Conservation (phyloP, 2,329 filamentous ascomycete species). For the Mycosphaerella arachidis region DNA sequence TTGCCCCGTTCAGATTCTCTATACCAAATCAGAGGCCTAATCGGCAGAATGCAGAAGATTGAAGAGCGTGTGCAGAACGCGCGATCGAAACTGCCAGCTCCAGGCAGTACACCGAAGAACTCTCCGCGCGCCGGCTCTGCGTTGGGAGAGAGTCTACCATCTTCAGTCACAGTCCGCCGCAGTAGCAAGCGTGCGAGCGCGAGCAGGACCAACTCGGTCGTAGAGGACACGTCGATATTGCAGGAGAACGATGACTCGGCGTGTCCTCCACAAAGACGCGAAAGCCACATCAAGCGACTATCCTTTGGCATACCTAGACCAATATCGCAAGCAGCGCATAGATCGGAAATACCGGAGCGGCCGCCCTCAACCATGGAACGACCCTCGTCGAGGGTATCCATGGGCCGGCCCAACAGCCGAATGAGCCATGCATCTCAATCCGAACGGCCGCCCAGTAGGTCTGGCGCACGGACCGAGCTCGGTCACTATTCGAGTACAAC, state of each 20-base stretch:
- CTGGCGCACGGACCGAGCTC: conserved; percentile 42
- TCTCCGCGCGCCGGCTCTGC: conserved; percentile 58
- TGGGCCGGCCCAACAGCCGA: conserved; percentile 69
- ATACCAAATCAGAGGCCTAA: conserved; percentile 86
- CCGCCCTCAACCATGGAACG: conserved; percentile 25
- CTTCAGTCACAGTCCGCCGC: conserved; percentile 59
- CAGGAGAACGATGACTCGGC: conserved; percentile 12
- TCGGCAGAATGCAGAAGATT: conserved; percentile 94
- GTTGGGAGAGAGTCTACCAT: conserved; percentile 44
- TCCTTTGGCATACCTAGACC: conserved; percentile 46
- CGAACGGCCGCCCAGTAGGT: conserved; percentile 33
- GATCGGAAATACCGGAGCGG: conserved; percentile 27
- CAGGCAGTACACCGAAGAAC: conserved; percentile 70
- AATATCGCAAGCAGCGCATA: conserved; percentile 23
- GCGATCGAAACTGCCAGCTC: conserved; percentile 84
- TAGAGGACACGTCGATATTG: conserved; percentile 15
- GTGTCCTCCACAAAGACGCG: conserved; percentile 17
- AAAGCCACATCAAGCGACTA: conserved; percentile 41
- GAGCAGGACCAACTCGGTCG: conserved; percentile 41
- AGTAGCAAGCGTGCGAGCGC: conserved; percentile 59
- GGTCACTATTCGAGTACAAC: conserved; percentile 29
- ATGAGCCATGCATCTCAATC: conserved; percentile 46
- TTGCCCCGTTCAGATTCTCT: conserved; percentile 67
- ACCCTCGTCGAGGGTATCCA: conserved; percentile 23
- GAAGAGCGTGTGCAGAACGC: conserved; percentile 90